Percentiles rank a stretch among this genome's conserved stretches.
Conservation (phyloP, 179 eudicot species). For the Carnegiea gigantea region DNA sequence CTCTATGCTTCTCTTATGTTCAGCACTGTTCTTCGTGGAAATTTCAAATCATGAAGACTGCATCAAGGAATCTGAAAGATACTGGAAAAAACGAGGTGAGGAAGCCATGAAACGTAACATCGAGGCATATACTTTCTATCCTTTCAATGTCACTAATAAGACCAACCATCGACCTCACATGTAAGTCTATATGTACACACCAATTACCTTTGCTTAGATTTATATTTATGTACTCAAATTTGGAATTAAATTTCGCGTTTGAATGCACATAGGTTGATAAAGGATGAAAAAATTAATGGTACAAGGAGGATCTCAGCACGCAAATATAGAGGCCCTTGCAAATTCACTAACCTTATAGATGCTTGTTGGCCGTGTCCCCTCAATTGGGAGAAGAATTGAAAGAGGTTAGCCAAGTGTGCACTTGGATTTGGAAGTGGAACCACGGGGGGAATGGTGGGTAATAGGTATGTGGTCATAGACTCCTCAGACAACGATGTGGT, state of each 20-base stretch:
- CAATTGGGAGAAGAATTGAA: conserved; percentile 42
- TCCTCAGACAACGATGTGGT: conserved; percentile 43
- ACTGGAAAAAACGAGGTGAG: conserved; percentile 28
- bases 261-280: conserved; percentile 21
- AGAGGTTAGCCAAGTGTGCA: conserved; percentile 48
- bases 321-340: conserved; percentile 33
- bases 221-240: too few species aligned
- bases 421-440: conserved; percentile 45
- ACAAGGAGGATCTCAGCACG: conserved; percentile 34
- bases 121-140: conserved; percentile 44
- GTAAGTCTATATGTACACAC: conserved; percentile 33
- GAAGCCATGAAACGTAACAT: conserved; percentile 25
- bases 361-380: conserved; percentile 49
- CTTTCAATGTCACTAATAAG: conserved; percentile 42
- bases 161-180: conserved; percentile 40
- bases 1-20: not conserved
- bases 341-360: conserved; percentile 45
- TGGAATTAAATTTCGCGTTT: not conserved
- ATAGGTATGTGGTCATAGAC: conserved; percentile 37
- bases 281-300: conserved; percentile 18
- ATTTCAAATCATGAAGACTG: not conserved
- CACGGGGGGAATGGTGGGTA: conserved; percentile 47
- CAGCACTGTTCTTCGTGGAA: not conserved
- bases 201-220: too few species aligned
- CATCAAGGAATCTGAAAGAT: conserved; percentile 17